These are phyloP conservation scores for Suillus clintonianus DNA, from an alignment of 768 basidiomycete species.

Conservation along the genomic window DNA sequence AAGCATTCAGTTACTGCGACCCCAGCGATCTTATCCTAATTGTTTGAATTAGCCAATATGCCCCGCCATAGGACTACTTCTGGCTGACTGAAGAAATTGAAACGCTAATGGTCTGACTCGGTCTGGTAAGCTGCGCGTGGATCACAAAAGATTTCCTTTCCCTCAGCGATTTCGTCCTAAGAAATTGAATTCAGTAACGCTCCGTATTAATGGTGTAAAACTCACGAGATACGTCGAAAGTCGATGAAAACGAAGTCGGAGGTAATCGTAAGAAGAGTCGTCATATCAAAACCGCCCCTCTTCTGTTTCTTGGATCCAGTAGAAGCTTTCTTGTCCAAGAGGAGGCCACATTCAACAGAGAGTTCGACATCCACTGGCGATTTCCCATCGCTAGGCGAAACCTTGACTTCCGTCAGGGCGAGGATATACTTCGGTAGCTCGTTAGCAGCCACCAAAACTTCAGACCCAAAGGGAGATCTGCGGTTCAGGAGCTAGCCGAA, in stretches of 20 bases:
- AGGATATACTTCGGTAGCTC: constrained; percentile 71
- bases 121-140: constrained; percentile 61
- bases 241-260: constrained; percentile 78
- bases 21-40: constrained; percentile 77
- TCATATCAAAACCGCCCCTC: constrained; percentile 54
- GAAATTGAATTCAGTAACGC: background rate
- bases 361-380: constrained; percentile 60
- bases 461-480: constrained; percentile 70
- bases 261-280: constrained; percentile 70
- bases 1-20: constrained; percentile 52
- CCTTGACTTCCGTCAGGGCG: constrained; percentile 46
- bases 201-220: background rate
- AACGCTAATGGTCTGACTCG: constrained; percentile 69
- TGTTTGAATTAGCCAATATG: constrained; percentile 14
- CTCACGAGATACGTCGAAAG: constrained; percentile 77
- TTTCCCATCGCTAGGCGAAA: constrained; percentile 45
- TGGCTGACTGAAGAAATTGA: constrained; percentile 60
- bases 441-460: constrained; percentile 58
- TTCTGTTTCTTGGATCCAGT: constrained; percentile 49
- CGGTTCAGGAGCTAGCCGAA: constrained; percentile 66
- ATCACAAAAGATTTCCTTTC: constrained; percentile 63
- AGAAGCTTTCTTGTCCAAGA: constrained; percentile 29
- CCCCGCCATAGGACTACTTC: constrained; percentile 4
- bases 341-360: constrained; percentile 56
- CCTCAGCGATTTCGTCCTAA: constrained; percentile 68